phyloP scores from a whole-genome alignment of 345 rosid genomes.

The Populus simonii region DNA sequence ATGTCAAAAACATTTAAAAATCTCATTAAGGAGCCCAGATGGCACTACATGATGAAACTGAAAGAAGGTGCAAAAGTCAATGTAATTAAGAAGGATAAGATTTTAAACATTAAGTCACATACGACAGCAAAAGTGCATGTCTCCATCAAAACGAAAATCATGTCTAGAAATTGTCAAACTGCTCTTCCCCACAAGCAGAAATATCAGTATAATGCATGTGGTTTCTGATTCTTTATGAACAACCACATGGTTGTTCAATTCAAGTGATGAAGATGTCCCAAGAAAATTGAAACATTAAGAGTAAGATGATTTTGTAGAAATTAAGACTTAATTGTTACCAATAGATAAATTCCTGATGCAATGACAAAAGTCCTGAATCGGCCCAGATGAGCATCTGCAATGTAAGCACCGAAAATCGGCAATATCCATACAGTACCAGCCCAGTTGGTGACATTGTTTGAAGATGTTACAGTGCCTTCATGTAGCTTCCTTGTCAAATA shows the following conservation, averaged over 20 bases:
- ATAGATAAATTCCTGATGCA: slow-evolving; percentile 43
- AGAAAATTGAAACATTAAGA: not conserved
- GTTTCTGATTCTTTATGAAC: not conserved
- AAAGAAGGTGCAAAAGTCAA: too few relatives aligned
- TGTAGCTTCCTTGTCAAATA: slow-evolving; percentile 45
- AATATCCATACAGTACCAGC: slow-evolving; percentile 57
- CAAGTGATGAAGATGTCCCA: not conserved
- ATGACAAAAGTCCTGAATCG: slow-evolving; percentile 55
- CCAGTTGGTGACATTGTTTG: slow-evolving; percentile 69
- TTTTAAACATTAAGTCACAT: not conserved
- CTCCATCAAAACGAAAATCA: not conserved
- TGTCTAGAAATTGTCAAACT: not conserved
- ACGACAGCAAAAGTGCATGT: too few relatives aligned
- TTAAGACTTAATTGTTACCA: slow-evolving; percentile 17
- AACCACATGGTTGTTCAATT: not conserved
- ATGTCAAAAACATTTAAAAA: too few relatives aligned
- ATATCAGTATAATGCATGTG: not conserved
- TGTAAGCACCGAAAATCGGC: slow-evolving; percentile 55
- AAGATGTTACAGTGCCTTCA: slow-evolving; percentile 58
- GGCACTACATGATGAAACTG: too few relatives aligned
- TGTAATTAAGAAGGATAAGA: too few relatives aligned
- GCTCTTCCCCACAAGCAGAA: slow-evolving; percentile 7
- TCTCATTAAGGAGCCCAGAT: too few relatives aligned
- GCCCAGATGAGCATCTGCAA: slow-evolving; percentile 63
- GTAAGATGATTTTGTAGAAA: not conserved